Evolutionary conservation across 805 yeast species (phyloP).

Genomic region (Wickerhamiella sorbophila): DNA sequence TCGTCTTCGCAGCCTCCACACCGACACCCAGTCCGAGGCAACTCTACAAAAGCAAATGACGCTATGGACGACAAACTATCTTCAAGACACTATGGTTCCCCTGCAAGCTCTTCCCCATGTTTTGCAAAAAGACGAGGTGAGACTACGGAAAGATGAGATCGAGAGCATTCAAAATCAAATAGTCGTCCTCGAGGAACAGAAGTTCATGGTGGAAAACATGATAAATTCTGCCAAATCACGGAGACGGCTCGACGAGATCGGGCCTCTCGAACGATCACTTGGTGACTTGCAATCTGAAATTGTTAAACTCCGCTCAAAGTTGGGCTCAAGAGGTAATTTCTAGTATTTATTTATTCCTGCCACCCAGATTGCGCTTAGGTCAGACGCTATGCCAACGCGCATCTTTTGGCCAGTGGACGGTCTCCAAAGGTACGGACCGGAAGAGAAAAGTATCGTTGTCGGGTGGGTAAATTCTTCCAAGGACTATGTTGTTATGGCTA

Average conservation of each 20-base stretch:
- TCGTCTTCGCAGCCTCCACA: constrained; percentile 25
- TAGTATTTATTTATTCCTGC: not conserved
- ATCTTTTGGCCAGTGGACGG: constrained; percentile 9
- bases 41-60: constrained; percentile 41
- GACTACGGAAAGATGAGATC: constrained; percentile 18
- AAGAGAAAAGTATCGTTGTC: constrained; percentile 7
- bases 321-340: not conserved
- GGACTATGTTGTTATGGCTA: constrained; percentile 14
- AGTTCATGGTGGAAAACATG: constrained; percentile 53
- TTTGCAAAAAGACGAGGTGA: constrained; percentile 22
- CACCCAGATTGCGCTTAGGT: not conserved
- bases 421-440: not conserved
- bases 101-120: constrained; percentile 44
- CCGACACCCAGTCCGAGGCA: constrained; percentile 31
- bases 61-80: constrained; percentile 39
- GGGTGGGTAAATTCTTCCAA: constrained; percentile 15
- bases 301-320: not conserved
- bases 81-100: constrained; percentile 54
- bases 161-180: constrained; percentile 33
- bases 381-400: constrained; percentile 4
- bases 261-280: not conserved
- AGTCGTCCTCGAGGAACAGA: constrained; percentile 79
- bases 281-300: not conserved
- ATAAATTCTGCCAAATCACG: constrained; percentile 41
- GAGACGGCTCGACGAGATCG: not conserved